Evolutionary conservation across 371 early-diverging fungal species (phyloP).

Genomic region (Mucor piriformis): DNA sequence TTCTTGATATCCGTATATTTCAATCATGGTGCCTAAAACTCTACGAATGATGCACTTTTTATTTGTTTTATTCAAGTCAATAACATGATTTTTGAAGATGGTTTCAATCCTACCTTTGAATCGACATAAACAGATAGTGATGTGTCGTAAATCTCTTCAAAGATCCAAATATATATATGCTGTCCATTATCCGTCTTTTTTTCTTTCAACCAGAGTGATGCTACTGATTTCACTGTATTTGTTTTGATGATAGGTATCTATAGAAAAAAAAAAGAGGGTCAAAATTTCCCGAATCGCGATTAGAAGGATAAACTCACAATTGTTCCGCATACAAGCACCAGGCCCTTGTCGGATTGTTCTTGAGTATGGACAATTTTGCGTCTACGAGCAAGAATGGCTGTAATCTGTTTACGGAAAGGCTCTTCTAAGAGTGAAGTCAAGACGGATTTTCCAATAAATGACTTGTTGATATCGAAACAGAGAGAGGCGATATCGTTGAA

Average conservation of each 20-base stretch:
- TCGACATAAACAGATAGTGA: conserved; percentile 40
- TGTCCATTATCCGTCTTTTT: conserved; percentile 41
- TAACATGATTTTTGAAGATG: neutral
- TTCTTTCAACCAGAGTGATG: conserved; percentile 65
- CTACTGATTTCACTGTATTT: conserved; percentile 50
- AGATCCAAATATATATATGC: conserved; percentile 59
- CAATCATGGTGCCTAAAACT: conserved; percentile 47
- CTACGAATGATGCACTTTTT: conserved; percentile 48
- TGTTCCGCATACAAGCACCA: conserved; percentile 58
- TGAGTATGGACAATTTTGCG: neutral
- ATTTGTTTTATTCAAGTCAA: neutral
- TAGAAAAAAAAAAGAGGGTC: neutral
- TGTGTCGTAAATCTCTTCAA: conserved; percentile 62
- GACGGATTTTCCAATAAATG: conserved; percentile 23
- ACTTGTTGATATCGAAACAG: conserved; percentile 48
- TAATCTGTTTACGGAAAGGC: conserved; percentile 10
- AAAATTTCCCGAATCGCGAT: neutral
- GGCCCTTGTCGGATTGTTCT: conserved; percentile 3
- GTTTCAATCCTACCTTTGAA: conserved; percentile 9
- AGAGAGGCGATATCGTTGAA: conserved; percentile 59
- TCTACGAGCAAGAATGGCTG: conserved; percentile 7
- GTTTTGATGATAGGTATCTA: conserved; percentile 53
- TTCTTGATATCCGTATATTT: conserved; percentile 51
- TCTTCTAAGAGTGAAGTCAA: conserved; percentile 20
- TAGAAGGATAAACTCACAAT: conserved; percentile 38